phyloP scores from a whole-genome alignment of 2,329 filamentous ascomycete species.

The Colletotrichum melonis region DNA sequence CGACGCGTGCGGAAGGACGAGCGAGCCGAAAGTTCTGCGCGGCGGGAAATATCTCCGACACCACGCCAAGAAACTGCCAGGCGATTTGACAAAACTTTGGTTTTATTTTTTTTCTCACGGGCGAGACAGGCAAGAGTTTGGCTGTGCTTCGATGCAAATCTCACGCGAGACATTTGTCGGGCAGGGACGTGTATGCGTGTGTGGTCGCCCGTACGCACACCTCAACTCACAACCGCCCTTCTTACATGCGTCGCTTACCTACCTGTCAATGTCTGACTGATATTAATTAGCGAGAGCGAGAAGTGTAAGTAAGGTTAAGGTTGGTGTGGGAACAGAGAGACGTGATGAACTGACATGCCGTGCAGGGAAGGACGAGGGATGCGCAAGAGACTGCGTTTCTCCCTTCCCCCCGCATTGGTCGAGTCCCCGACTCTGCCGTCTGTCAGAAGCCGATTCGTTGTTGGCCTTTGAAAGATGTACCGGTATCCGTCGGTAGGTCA shows the following conservation, averaged over 20 bases:
- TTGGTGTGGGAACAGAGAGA: not conserved
- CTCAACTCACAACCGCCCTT: not conserved
- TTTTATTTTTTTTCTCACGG: not conserved
- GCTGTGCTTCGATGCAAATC: not conserved
- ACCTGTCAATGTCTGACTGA: not conserved
- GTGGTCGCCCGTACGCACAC: not conserved
- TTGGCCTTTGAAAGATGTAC: no score
- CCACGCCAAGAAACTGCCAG: not conserved
- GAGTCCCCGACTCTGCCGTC: not conserved
- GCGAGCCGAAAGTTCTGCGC: not conserved
- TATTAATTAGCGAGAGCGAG: not conserved
- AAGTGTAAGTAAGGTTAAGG: conserved; percentile 6
- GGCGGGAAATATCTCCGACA: not conserved
- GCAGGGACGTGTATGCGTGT: not conserved
- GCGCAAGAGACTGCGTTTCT: not conserved
- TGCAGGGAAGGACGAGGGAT: not conserved
- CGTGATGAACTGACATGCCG: conserved; percentile 1
- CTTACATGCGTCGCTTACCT: no score
- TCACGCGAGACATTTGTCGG: not conserved
- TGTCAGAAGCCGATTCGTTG: not conserved
- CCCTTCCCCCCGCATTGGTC: not conserved
- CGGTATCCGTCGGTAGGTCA: no score
- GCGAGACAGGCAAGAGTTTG: not conserved
- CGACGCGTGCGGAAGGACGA: not conserved
- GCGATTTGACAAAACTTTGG: not conserved